Conservation (phyloP, 1,284 basidiomycete genomes). For the Uromyces viciae-fabae region DNA sequence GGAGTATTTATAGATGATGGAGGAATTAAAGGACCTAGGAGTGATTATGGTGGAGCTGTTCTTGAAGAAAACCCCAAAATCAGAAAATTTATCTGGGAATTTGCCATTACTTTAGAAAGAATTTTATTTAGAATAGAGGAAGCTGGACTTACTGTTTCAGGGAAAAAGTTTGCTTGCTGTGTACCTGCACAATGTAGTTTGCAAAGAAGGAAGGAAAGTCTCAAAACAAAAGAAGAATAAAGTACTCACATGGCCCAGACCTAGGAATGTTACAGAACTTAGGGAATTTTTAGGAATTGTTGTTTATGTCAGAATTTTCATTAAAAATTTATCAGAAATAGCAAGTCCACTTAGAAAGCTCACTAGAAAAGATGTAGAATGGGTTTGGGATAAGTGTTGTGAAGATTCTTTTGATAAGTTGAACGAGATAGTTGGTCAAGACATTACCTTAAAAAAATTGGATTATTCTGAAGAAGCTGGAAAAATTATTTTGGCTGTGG, state of each 20-base stretch:
- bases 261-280: neutral
- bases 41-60: neutral
- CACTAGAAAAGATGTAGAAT: neutral
- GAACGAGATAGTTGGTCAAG: too few relatives aligned
- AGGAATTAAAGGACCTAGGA: conserved; percentile 14
- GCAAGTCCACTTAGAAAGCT: neutral
- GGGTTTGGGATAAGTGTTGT: neutral
- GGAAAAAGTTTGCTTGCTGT: neutral
- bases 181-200: neutral
- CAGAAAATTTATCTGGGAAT: conserved; percentile 13
- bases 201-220: neutral
- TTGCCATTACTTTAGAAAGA: neutral
- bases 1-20: conserved; percentile 17
- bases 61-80: neutral
- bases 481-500: too few relatives aligned
- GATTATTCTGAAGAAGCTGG: too few relatives aligned
- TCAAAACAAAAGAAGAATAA: neutral
- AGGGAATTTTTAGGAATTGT: neutral
- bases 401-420: neutral
- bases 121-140: conserved; percentile 4
- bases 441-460: too few relatives aligned
- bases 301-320: conserved; percentile 19
- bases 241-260: neutral
- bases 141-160: conserved; percentile 1
- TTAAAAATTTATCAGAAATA: neutral